Conservation (phyloP, 768 basidiomycete genomes). For the Termitomyces sp. region DNA sequence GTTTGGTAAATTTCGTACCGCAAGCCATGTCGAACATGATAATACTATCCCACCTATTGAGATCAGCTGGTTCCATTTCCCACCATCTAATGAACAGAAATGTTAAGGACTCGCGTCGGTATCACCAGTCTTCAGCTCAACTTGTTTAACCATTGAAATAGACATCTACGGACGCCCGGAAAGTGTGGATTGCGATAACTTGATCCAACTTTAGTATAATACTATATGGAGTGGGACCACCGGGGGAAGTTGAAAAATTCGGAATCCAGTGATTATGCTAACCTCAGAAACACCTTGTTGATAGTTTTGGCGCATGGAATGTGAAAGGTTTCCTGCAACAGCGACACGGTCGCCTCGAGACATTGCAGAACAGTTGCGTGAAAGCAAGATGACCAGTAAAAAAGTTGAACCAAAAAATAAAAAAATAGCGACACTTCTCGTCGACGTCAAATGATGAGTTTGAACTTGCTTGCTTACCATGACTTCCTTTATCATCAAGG, state of each 20-base stretch:
- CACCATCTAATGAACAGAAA: constrained; percentile 27
- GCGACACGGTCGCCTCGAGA: constrained; percentile 28
- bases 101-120: not conserved
- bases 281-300: constrained; percentile 54
- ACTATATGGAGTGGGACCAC: constrained; percentile 30
- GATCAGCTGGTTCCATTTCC: constrained; percentile 24
- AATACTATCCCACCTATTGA: constrained; percentile 18
- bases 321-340: constrained; percentile 27
- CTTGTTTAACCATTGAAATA: constrained; percentile 50
- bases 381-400: not conserved
- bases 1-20: constrained; percentile 30
- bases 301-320: constrained; percentile 36
- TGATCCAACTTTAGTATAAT: constrained; percentile 58
- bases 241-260: not conserved
- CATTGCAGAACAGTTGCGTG: constrained; percentile 16
- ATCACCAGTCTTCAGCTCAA: constrained; percentile 13
- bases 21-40: constrained; percentile 56
- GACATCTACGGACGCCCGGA: constrained; percentile 53
- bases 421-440: not conserved
- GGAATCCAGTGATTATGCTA: constrained; percentile 7
- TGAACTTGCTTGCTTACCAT: constrained; percentile 24
- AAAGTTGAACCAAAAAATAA: not conserved
- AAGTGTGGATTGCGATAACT: constrained; percentile 73
- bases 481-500: constrained; percentile 72
- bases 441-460: not conserved